A percentile compares a stretch with the other conserved stretches of the same genome.
Conservation (phyloP, 2,329 filamentous ascomycete genomes). For the Lachnellula suecica region DNA sequence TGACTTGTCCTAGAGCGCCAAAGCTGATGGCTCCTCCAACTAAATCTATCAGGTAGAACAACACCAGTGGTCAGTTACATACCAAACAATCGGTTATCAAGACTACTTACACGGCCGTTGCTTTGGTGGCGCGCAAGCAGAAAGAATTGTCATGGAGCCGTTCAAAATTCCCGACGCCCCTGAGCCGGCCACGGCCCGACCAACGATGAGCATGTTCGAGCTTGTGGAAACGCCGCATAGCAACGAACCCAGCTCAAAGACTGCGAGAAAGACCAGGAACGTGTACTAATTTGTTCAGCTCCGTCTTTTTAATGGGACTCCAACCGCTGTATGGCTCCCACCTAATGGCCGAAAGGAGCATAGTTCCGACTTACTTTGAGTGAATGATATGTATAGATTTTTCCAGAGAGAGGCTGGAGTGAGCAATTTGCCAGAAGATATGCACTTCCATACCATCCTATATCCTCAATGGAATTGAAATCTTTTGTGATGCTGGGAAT, state of each 20-base stretch:
- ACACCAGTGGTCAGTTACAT: too few species aligned
- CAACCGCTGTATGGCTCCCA: too few species aligned
- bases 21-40: constrained; percentile 7
- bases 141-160: constrained; percentile 28
- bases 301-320: too few species aligned
- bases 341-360: too few species aligned
- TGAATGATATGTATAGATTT: constrained; percentile 15
- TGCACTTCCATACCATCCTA: constrained; percentile 37
- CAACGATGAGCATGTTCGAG: constrained; percentile 24
- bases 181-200: constrained; percentile 28
- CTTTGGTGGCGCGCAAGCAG: constrained; percentile 12
- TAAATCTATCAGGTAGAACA: constrained; percentile 1
- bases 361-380: constrained; percentile 10
- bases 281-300: not conserved
- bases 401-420: constrained; percentile 17
- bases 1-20: constrained; percentile 2
- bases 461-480: constrained; percentile 36
- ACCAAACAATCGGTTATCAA: not conserved
- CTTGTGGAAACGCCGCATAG: constrained; percentile 22
- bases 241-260: constrained; percentile 27
- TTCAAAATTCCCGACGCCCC: constrained; percentile 26
- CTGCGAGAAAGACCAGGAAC: constrained; percentile 16
- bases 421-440: constrained; percentile 31
- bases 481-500: constrained; percentile 38
- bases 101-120: constrained; percentile 11